Evolutionary conservation across 2,329 filamentous ascomycete genomes (phyloP), one percentile per base, ranked within the genome.

Genomic region (Aquanectria penicillioides): DNA sequence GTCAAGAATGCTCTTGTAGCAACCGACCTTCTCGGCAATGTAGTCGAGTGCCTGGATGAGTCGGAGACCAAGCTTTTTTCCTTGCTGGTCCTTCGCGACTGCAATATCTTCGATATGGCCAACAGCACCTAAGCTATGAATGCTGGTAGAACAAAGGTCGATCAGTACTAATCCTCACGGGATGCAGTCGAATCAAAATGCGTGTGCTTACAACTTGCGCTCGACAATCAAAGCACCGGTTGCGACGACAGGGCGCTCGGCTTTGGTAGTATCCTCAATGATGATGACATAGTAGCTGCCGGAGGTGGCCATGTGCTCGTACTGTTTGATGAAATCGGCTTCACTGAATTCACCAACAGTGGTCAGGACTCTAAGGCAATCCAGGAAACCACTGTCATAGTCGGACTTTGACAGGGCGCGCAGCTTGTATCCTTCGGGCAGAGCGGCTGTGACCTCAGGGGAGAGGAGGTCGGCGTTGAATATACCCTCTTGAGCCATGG

Each of bases 51-150:
- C 93, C 80, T 98, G 92, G 71, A 98, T 98, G 67, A 98, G 90
- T 67, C 93, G 86, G 72, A 97, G 81, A 5, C 95, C 95, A 37
- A 98, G 83, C 80, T 97, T 97, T 86, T 98, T 97, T 68, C 95
- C 95, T 78, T 98, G 95, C 80, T 98, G 93, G 70, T 96, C 92
- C 79, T 94, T 93, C 65, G 92, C 89, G 31, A 99, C 94, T 15
- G 94, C 94, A 74, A 99, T 97, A 75, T 99, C 95, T 77, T 98
- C 95, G 77, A 98, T 97, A 78, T 98, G 95, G 11, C 94, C 95
- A 22, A 97, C 94, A 18, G 89, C 80, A 47, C 92, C 92, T 38
- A 95, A 85, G 68, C 86, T 87, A 75, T 94, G 92, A 69, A 95
- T 94, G 75, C 89, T 91, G 67, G n/a, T 66, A 31, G 25, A 22